phyloP scores from a whole-genome alignment of 169 alveolate species.

The Cryptosporidium viatorum region DNA sequence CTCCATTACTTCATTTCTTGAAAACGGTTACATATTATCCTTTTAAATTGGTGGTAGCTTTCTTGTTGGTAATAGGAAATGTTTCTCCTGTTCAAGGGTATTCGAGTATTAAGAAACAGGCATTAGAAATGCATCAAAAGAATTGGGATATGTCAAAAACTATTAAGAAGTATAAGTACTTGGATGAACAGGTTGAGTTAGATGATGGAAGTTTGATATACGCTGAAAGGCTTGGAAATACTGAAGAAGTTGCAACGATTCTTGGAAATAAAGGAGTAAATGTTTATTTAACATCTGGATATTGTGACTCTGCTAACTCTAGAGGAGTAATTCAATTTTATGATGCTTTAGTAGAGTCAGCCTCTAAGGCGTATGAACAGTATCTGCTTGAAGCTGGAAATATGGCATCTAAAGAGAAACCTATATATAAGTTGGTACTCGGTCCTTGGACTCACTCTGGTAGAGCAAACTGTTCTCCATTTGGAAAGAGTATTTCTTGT shows the following conservation, averaged over 20 bases:
- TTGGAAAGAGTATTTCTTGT: constrained; percentile 77
- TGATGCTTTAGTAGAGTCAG: constrained; percentile 62
- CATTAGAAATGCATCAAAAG: constrained; percentile 73
- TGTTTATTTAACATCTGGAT: constrained; percentile 78
- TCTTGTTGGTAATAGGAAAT: constrained; percentile 77
- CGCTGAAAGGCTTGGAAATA: constrained; percentile 77
- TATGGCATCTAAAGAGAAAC: constrained; percentile 37
- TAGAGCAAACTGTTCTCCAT: constrained; percentile 78
- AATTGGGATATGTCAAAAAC: constrained; percentile 81
- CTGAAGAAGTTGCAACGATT: constrained; percentile 58
- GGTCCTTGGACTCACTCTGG: constrained; percentile 83
- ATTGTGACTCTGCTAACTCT: constrained; percentile 79
- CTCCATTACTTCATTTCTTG: constrained; percentile 78
- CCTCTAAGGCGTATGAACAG: constrained; percentile 40
- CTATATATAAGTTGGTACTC: constrained; percentile 71
- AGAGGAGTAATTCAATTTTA: constrained; percentile 78
- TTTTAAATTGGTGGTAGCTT: constrained; percentile 76
- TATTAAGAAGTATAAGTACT: constrained; percentile 58
- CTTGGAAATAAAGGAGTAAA: constrained; percentile 77
- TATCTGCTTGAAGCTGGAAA: constrained; percentile 56
- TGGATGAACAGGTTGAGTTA: constrained; percentile 77
- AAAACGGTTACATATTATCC: constrained; percentile 75
- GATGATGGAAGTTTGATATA: constrained; percentile 59
- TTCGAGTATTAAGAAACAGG: constrained; percentile 70
- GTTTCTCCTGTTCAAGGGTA: constrained; percentile 78